Evolutionary conservation across 345 rosid genomes (phyloP), one percentile per base, ranked within the genome.

Genomic region (Odontarrhena argentea): DNA sequence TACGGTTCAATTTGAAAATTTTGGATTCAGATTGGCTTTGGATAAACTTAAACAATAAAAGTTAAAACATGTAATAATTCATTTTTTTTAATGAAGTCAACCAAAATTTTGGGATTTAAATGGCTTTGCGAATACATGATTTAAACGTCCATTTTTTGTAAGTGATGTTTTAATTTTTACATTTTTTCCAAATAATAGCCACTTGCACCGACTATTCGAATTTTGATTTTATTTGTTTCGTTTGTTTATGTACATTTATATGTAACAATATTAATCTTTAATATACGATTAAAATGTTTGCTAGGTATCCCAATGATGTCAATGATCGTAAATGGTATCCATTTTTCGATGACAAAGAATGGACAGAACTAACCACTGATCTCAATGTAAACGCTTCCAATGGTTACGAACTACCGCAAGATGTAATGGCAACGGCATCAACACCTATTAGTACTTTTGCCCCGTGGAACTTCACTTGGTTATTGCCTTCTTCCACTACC

Each of bases 321-420:
- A 1, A 43, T 43, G 78, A 75, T 44, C 78, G 78, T 42, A 46
- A 26, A 62, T 75, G 78, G 78, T 42, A 30, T 22, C 71, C 78
- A 0, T 42, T 5, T 32, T 62, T 50, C n/a, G 37, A 40, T 40
- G 12, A n/a, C 9, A 7, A 6, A 24, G 9, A 35, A 8, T 63
- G 78, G 78, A 56, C 66, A 42, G 44, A 63, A 50, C 30, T 75
- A 57, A 63, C 60, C 5, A 63, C 75, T 3, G n/a, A 42, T 53
- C 52, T 69, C 8, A 49, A 8, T 0, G 38, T 68, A 38, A 14
- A 68, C 28, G 10, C 9, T 62, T 62, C 78, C 9, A 56, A 32
- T 42, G 35, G n/a, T 43, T 69, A 55, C 44, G 14, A 18, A 6
- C 22, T 55, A 42, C 71, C 78, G 35, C 36, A 69, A 18, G 7